phyloP scores from a whole-genome alignment of 306 rosid genomes.

The Cucumis cinereus region DNA sequence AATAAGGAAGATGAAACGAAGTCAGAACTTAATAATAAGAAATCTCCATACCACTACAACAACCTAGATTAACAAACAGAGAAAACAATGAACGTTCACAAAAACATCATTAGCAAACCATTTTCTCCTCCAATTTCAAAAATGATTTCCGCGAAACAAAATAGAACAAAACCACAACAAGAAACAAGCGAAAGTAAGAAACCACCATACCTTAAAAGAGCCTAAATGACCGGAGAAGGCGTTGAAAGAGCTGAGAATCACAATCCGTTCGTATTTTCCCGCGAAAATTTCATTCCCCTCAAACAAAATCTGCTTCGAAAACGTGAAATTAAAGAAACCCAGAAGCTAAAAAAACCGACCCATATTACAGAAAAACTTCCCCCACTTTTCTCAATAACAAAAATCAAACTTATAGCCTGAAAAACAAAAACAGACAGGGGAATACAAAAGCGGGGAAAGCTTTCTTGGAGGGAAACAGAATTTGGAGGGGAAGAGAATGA shows the following conservation, averaged over 20 bases:
- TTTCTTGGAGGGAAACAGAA: slow-evolving; percentile 59
- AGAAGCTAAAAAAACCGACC: not conserved
- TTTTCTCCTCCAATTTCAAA: not conserved
- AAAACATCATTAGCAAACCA: not conserved
- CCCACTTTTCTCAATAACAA: slow-evolving; percentile 14
- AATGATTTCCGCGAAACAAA: not conserved
- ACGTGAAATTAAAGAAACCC: not conserved
- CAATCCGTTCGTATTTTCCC: not conserved
- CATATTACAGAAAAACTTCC: not conserved
- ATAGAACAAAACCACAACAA: not conserved
- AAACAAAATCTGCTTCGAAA: not conserved
- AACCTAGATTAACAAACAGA: slow-evolving; percentile 2
- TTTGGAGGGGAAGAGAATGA: slow-evolving; percentile 10
- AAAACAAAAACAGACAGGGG: not conserved
- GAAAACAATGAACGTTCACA: not conserved
- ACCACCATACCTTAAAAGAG: slow-evolving; percentile 26
- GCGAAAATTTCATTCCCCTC: not conserved
- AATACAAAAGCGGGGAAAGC: slow-evolving; percentile 10
- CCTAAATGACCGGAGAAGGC: slow-evolving; percentile 17
- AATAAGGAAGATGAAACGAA: not conserved
- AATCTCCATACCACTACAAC: not conserved
- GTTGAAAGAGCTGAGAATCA: slow-evolving; percentile 20
- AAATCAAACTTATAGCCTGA: not conserved
- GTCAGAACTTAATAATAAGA: not conserved
- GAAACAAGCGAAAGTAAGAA: not conserved